Evolutionary conservation across 2,329 filamentous ascomycete genomes (phyloP).

Genomic region (Aspergillus pseudoterreus): DNA sequence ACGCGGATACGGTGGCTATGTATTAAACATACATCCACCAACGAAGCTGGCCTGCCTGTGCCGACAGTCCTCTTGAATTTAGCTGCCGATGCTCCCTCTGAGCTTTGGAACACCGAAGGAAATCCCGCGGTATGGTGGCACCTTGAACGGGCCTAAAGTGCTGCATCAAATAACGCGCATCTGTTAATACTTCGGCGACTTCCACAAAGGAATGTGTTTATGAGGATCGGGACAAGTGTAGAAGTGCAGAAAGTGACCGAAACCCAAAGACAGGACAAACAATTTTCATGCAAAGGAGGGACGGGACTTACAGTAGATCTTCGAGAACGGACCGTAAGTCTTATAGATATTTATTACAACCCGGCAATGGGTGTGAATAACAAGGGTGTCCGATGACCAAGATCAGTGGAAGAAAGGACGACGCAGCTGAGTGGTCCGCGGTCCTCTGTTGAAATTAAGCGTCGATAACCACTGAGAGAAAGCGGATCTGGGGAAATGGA

Average conservation of each 20-base stretch:
- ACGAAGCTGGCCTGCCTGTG: neutral
- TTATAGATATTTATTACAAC: neutral
- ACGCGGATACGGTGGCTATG: neutral
- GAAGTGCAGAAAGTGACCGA: slow-evolving; percentile 3
- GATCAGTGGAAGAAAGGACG: slow-evolving; percentile 5
- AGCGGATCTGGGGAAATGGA: slow-evolving; percentile 27
- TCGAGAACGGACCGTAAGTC: neutral
- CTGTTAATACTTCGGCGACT: slow-evolving; percentile 8
- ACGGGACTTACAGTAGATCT: slow-evolving; percentile 8
- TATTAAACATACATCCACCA: slow-evolving; percentile 2
- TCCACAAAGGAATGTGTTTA: slow-evolving; percentile 12
- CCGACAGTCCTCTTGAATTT: neutral
- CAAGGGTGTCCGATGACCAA: slow-evolving; percentile 10
- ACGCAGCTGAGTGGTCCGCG: slow-evolving; percentile 4
- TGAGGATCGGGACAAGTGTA: neutral
- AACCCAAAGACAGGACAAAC: slow-evolving; percentile 5
- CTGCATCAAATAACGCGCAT: slow-evolving; percentile 12
- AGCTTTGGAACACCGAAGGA: neutral
- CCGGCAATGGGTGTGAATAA: neutral
- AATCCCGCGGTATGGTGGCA: neutral
- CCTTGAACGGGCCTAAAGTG: slow-evolving; percentile 9
- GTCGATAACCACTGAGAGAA: slow-evolving; percentile 9
- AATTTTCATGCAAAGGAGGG: slow-evolving; percentile 5
- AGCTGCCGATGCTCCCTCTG: neutral
- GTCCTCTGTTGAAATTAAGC: slow-evolving; percentile 3